phyloP scores from a whole-genome alignment of 352 stramenopile genomes.

The Phytopythium aichiense region DNA sequence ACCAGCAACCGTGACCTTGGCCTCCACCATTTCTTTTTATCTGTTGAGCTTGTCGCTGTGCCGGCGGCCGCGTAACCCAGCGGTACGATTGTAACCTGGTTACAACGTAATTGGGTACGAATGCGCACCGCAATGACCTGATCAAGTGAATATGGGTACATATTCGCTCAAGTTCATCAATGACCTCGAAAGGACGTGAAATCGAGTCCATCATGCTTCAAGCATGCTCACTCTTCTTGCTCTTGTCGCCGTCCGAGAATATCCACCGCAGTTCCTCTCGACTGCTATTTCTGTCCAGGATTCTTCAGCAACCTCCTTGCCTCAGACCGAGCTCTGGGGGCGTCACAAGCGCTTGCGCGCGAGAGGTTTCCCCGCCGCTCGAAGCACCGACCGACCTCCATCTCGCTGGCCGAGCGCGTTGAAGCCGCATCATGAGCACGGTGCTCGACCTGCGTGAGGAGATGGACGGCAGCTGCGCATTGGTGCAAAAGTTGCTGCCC shows the following conservation, averaged over 20 bases:
- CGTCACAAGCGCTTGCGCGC: not conserved
- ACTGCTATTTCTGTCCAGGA: not conserved
- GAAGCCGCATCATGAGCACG: conserved; percentile 25
- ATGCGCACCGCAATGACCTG: not conserved
- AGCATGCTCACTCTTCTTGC: too few relatives aligned
- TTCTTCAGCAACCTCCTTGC: not conserved
- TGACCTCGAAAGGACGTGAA: not conserved
- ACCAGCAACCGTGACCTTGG: not conserved
- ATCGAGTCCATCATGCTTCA: too few relatives aligned
- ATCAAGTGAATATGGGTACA: not conserved
- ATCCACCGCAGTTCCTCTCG: not conserved
- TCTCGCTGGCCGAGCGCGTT: not conserved
- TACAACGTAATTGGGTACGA: not conserved
- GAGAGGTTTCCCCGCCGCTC: not conserved
- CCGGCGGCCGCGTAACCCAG: not conserved
- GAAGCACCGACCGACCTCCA: not conserved
- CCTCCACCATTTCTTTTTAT: conserved; percentile 7
- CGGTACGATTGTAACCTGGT: not conserved
- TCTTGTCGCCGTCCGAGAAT: not conserved
- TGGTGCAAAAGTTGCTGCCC: not conserved
- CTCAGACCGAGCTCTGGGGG: not conserved
- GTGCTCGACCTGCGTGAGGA: conserved; percentile 51
- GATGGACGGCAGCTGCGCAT: conserved; percentile 21
- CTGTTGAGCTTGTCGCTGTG: not conserved
- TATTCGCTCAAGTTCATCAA: not conserved